Conservation (phyloP, 2,329 filamentous ascomycete genomes). For the Aureobasidium zeae region DNA sequence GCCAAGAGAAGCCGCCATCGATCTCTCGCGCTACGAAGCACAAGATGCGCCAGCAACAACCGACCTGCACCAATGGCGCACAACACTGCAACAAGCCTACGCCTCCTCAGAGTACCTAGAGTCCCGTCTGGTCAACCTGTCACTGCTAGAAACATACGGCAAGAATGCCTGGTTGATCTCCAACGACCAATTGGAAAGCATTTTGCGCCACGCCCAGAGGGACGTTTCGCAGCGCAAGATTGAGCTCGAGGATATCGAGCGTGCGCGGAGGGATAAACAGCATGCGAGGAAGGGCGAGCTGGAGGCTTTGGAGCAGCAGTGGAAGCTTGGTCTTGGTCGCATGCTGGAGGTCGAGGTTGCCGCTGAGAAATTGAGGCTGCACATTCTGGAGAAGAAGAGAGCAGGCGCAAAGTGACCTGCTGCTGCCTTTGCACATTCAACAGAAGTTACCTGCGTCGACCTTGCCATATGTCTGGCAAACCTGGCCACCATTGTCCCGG, state of each 20-base stretch:
- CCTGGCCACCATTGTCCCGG: too few species aligned
- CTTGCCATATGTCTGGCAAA: too few species aligned
- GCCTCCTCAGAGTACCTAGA: constrained; percentile 50
- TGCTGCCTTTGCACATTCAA: not conserved
- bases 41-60: constrained; percentile 48
- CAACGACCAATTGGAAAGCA: constrained; percentile 70
- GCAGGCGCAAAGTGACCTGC: constrained; percentile 22
- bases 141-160: constrained; percentile 69
- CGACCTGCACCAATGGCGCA: constrained; percentile 40
- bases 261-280: constrained; percentile 60
- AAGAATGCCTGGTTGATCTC: constrained; percentile 86
- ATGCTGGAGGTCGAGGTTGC: constrained; percentile 83
- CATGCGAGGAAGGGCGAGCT: constrained; percentile 65
- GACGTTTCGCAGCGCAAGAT: constrained; percentile 61
- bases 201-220: constrained; percentile 59
- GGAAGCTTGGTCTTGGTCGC: constrained; percentile 67
- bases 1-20: constrained; percentile 48
- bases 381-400: constrained; percentile 57
- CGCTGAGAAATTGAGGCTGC: constrained; percentile 58
- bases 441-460: too few species aligned
- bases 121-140: constrained; percentile 51
- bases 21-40: constrained; percentile 75
- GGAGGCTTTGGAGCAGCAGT: constrained; percentile 61
- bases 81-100: constrained; percentile 47
- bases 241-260: constrained; percentile 64